Evolutionary conservation across 495 filamentous ascomycete genomes (phyloP), one percentile per base, ranked within the genome.

Genomic region (Aspergillus avenaceus): DNA sequence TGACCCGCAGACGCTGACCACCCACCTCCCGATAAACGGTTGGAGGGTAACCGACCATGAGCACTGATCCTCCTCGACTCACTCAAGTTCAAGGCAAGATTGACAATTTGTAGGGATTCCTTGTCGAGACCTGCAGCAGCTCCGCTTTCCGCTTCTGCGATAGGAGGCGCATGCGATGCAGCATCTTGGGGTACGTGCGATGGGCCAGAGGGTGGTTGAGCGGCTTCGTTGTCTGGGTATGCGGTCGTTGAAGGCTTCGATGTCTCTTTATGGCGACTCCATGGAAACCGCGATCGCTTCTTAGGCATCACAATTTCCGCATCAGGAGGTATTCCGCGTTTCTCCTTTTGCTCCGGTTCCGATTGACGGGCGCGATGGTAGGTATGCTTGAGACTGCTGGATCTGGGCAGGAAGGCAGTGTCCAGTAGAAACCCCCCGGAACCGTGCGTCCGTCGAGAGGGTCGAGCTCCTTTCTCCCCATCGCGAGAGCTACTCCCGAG

Each of bases 51-150:
- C 36, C 66, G 59, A 28, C 64, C 58, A 41, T 62, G 49, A 45
- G 58, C 62, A 38, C 74, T 72, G 47, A 84, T 76, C 47, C 82
- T 78, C 45, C 91, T 77, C 26, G 88, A 91, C 61, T 96, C 88
- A 70, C 87, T 95, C 42, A 97, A 67, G 59, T 85, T 92, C 61
- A 97, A 69, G 2, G 91, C 91, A 66, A 97, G 84, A 58, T 87
- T 90, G 29, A 97, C 88, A 50, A 97, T 91, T 64, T 95, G 87
- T 16, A 87, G 76, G 18, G 89, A 84, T 56, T 97, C 90, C 14
- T 80, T 70, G 66, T 90, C 86, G 11, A 87, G 58, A 0, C 70
- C 74, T 31, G 60, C 42, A 6, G 59, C 37, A 22, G 56, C 37
- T 40, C 56, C 60, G n/a, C 49, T 50, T 6, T 50, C 50, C 19